Evolutionary conservation across 805 yeast genomes (phyloP).

Genomic region (Lipomyces sp.): DNA sequence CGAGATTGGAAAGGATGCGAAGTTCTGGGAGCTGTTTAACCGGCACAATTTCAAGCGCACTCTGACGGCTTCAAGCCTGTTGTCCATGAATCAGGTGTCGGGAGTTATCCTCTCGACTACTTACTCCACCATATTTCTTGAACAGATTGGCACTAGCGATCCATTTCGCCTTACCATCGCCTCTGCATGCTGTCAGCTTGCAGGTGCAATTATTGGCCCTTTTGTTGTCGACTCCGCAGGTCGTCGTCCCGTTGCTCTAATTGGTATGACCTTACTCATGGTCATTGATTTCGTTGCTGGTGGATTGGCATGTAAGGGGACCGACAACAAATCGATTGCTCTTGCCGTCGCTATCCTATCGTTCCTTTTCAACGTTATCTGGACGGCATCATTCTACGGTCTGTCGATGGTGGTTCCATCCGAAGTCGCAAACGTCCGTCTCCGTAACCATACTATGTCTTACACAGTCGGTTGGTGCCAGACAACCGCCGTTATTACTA

Average conservation of each 20-base stretch:
- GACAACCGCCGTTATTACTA: slow-evolving; percentile 15
- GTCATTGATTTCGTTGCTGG: slow-evolving; percentile 20
- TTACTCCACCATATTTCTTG: slow-evolving; percentile 14
- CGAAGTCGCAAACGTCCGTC: slow-evolving; percentile 13
- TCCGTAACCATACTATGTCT: slow-evolving; percentile 19
- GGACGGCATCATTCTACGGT: slow-evolving; percentile 13
- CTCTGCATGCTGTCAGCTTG: slow-evolving; percentile 19
- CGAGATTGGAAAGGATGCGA: not conserved
- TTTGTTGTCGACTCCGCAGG: slow-evolving; percentile 15
- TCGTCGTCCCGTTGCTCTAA: slow-evolving; percentile 18
- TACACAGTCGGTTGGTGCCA: slow-evolving; percentile 16
- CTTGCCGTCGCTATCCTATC: slow-evolving; percentile 12
- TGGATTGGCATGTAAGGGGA: slow-evolving; percentile 10
- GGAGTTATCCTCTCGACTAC: slow-evolving; percentile 21
- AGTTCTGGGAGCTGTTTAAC: slow-evolving; percentile 17
- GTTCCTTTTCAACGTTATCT: slow-evolving; percentile 15
- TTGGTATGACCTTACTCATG: slow-evolving; percentile 15
- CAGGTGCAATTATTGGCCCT: slow-evolving; percentile 20
- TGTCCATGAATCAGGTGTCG: slow-evolving; percentile 18
- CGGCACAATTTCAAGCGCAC: slow-evolving; percentile 19
- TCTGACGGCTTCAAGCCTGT: slow-evolving; percentile 8
- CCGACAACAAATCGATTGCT: not conserved
- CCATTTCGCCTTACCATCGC: slow-evolving; percentile 14
- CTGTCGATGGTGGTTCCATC: slow-evolving; percentile 14
- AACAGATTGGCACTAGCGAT: slow-evolving; percentile 13